phyloP scores from a whole-genome alignment of 495 filamentous ascomycete species.

The Annulohypoxylon nitens region DNA sequence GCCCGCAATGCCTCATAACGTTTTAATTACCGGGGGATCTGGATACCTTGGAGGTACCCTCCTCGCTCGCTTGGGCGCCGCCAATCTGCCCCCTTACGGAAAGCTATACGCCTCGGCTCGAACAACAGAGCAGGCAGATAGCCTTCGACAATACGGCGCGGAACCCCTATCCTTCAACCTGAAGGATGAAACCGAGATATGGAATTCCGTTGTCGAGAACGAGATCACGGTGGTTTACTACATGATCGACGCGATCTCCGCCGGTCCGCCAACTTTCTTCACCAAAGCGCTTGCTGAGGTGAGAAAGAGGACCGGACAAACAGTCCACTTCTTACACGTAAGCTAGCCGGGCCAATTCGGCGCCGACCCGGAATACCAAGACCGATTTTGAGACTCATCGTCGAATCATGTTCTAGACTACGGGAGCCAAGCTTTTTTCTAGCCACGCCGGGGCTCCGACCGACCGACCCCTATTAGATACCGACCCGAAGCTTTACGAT shows the following conservation, averaged over 20 bases:
- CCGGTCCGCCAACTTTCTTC: slow-evolving; percentile 48
- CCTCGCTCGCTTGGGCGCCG: slow-evolving; percentile 54
- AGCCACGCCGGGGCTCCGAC: slow-evolving; percentile 48
- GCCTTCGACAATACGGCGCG: slow-evolving; percentile 60
- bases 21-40: slow-evolving; percentile 65
- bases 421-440: slow-evolving; percentile 51
- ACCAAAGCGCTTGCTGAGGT: slow-evolving; percentile 60
- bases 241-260: slow-evolving; percentile 52
- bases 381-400: neutral
- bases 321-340: slow-evolving; percentile 62
- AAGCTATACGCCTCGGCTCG: slow-evolving; percentile 62
- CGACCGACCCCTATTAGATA: slow-evolving; percentile 58
- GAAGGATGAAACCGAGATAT: slow-evolving; percentile 48
- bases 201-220: slow-evolving; percentile 53
- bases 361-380: too few species aligned
- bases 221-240: slow-evolving; percentile 61
- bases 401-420: slow-evolving; percentile 39
- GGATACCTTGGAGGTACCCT: slow-evolving; percentile 66
- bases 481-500: slow-evolving; percentile 57
- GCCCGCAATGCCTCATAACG: slow-evolving; percentile 52
- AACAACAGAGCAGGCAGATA: slow-evolving; percentile 56
- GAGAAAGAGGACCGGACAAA: slow-evolving; percentile 53
- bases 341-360: slow-evolving; percentile 12
- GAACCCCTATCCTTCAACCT: slow-evolving; percentile 55
- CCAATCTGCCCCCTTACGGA: slow-evolving; percentile 56